Base-by-base conservation (phyloP, 2,329 filamentous ascomycete genomes). In the Penicillium expansum region DNA sequence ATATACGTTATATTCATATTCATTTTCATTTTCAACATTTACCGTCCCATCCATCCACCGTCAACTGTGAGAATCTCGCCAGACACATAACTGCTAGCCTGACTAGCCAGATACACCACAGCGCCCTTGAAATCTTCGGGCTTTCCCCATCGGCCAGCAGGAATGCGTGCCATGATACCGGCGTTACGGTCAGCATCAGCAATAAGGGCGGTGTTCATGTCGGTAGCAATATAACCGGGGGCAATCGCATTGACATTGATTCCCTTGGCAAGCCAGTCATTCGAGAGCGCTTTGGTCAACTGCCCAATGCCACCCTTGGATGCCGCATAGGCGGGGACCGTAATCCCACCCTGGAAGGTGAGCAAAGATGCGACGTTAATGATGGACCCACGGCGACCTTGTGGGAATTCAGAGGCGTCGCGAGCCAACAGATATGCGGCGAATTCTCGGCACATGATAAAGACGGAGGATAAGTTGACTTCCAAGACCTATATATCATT, bases 1-100 rank as follows among this genome's bases (percentile, higher is more conserved):
- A 41, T 50, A 38, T 50, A 49, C 47, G 45, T 38, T 35, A 41
- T 24, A 57, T 18, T 14, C 27, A 33, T 45, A 20, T 30, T 5
- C 6, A 41, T 24, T 54, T 18, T 14, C 27, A 33, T 45, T 27
- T 30, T 5, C 6, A 39, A 33, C 20, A 14, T 43, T 63, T 79
- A 95, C 79, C 91, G 81, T 1, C 90, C 91, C 91, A 96, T 95
- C 91, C 91, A 96, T 11, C 92, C 92, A 8, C 92, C 92, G 74
- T 96, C 92, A 45, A 96, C 90, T 27, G 89, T 87, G 64, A 96
- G 70, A 5, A 91, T 80, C 75, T 96, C 90, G 0, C 92, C 92
- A 63, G 83, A 91, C 37, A 96, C 87, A 77, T 96, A 96, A 10
- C 79, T 84, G 70, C 89, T 90, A n/a, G 87, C 89, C 70, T 78